Evolutionary conservation across 2,329 filamentous ascomycete genomes (phyloP).

Genomic region (Penicillium sp.): DNA sequence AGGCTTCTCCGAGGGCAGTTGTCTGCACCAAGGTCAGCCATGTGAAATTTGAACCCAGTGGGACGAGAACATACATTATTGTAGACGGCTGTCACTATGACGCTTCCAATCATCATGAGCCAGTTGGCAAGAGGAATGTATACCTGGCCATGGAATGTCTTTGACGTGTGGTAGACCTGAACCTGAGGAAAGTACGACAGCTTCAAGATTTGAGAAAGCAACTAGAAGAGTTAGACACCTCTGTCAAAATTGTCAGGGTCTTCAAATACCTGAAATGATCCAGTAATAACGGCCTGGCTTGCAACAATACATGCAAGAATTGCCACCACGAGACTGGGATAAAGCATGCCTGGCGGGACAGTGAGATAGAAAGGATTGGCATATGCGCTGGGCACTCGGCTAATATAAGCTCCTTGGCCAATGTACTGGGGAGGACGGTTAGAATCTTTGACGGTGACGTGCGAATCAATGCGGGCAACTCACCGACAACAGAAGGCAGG

Average conservation of each 20-base stretch:
- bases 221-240: slow-evolving; percentile 29
- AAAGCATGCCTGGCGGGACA: slow-evolving; percentile 67
- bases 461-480: background rate
- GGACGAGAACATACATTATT: slow-evolving; percentile 54
- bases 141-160: slow-evolving; percentile 70
- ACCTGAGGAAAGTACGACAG: slow-evolving; percentile 75
- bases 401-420: slow-evolving; percentile 75
- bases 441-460: background rate
- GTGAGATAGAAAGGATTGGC: slow-evolving; percentile 74
- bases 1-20: slow-evolving; percentile 70
- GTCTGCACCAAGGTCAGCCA: slow-evolving; percentile 48
- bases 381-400: slow-evolving; percentile 60
- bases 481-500: slow-evolving; percentile 57
- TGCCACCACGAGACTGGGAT: slow-evolving; percentile 68
- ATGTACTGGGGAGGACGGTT: slow-evolving; percentile 52
- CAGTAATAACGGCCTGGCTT: slow-evolving; percentile 77
- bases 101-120: slow-evolving; percentile 73
- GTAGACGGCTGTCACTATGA: slow-evolving; percentile 74
- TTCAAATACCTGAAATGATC: slow-evolving; percentile 63
- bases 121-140: slow-evolving; percentile 78
- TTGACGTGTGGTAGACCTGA: slow-evolving; percentile 70
- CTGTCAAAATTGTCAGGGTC: no score
- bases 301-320: slow-evolving; percentile 65
- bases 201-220: slow-evolving; percentile 72
- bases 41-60: background rate